Evolutionary conservation across 208 protist species (phyloP).

Genomic region (Trypanosoma boissoni): DNA sequence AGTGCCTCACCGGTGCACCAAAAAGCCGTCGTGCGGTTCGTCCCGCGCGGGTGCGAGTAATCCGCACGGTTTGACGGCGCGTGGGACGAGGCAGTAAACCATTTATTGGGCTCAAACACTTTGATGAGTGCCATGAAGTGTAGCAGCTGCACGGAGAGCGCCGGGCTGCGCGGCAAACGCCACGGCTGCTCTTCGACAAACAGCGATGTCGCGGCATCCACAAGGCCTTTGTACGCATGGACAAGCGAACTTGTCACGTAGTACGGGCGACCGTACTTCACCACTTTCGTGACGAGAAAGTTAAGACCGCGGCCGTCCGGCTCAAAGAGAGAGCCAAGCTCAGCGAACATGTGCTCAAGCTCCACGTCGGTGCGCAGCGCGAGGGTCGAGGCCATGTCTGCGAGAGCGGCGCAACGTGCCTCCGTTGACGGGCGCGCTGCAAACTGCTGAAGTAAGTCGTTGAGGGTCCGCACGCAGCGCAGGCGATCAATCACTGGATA

Average conservation of each 20-base stretch:
- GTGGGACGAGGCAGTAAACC: slow-evolving; percentile 66
- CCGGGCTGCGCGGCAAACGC: slow-evolving; percentile 51
- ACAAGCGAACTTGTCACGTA: slow-evolving; percentile 49
- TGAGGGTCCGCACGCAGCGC: slow-evolving; percentile 61
- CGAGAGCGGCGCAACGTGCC: slow-evolving; percentile 64
- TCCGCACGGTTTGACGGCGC: slow-evolving; percentile 70
- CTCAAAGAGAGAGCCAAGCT: slow-evolving; percentile 65
- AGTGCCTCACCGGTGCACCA: slow-evolving; percentile 53
- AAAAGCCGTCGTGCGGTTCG: slow-evolving; percentile 54
- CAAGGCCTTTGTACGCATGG: slow-evolving; percentile 56
- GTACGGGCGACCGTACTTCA: slow-evolving; percentile 74
- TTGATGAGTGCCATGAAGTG: slow-evolving; percentile 85
- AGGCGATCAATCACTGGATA: slow-evolving; percentile 71
- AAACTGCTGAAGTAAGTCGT: slow-evolving; percentile 76
- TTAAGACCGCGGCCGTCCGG: slow-evolving; percentile 68
- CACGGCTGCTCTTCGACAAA: slow-evolving; percentile 66
- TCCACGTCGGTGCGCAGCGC: slow-evolving; percentile 56
- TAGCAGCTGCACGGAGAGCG: slow-evolving; percentile 59
- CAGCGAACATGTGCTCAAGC: slow-evolving; percentile 57
- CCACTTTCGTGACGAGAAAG: slow-evolving; percentile 53
- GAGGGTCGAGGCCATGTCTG: slow-evolving; percentile 72
- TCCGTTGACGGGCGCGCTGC: slow-evolving; percentile 46
- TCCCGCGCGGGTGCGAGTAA: slow-evolving; percentile 71
- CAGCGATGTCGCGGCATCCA: slow-evolving; percentile 56
- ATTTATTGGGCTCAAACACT: slow-evolving; percentile 84